These are phyloP conservation scores for Apiospora saccharicola DNA, from an alignment of 2,329 filamentous ascomycete species.

Conservation along the genomic window DNA sequence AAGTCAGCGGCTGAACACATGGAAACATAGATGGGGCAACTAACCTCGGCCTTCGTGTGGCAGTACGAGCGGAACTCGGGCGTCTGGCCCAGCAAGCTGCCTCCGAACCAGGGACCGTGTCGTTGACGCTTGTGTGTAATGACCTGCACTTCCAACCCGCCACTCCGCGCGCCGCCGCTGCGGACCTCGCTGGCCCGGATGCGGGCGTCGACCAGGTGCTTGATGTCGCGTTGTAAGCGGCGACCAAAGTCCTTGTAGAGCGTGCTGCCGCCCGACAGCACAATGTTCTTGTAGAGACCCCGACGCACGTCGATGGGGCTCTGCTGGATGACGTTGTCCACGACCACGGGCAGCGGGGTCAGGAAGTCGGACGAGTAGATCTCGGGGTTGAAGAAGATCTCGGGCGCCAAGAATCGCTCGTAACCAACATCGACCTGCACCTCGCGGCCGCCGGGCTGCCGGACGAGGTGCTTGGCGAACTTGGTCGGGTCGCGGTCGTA, in stretches of 20 bases:
- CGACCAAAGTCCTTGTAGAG: constrained; percentile 98
- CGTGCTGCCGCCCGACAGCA: constrained; percentile 94
- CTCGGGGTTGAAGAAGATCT: constrained; percentile 99
- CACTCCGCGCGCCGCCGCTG: constrained; percentile 91
- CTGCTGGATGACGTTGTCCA: constrained; percentile 96
- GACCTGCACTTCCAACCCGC: constrained; percentile 94
- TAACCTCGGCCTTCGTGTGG: constrained; percentile 84
- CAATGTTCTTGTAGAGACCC: constrained; percentile 99
- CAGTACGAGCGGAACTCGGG: constrained; percentile 99
- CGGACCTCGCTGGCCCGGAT: constrained; percentile 91
- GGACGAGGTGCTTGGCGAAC: constrained; percentile 89
- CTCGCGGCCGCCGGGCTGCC: constrained; percentile 83
- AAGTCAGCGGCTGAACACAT: constrained; percentile 5
- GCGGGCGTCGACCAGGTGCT: constrained; percentile 90
- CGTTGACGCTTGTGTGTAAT: constrained; percentile 97
- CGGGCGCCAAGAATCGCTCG: constrained; percentile 95
- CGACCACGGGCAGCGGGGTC: constrained; percentile 91
- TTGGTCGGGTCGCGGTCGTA: constrained; percentile 93
- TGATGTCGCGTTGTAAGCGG: constrained; percentile 94
- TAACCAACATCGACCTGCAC: constrained; percentile 93
- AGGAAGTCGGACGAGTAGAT: constrained; percentile 99
- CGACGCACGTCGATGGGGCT: constrained; percentile 97
- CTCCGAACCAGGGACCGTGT: constrained; percentile 98
- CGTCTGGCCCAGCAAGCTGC: constrained; percentile 93
- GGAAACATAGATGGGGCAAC: constrained; percentile 32